Evolutionary conservation across 2,329 filamentous ascomycete genomes (phyloP).

Genomic region (Diaporthe longicolla): DNA sequence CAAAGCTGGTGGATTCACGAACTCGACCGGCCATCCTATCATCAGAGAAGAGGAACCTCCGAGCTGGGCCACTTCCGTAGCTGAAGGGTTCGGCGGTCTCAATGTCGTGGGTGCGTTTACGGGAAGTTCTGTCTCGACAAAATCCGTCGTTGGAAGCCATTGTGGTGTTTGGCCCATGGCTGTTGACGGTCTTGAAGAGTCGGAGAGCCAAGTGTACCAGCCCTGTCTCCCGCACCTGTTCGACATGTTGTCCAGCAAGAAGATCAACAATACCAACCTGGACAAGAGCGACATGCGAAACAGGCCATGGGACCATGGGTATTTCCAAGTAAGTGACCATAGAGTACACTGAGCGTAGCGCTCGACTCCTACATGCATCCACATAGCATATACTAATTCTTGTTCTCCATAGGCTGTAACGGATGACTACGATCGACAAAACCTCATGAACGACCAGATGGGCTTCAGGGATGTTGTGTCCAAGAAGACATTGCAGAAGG

Average conservation of each 20-base stretch:
- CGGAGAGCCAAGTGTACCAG: slow-evolving; percentile 58
- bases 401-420: slow-evolving; percentile 47
- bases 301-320: slow-evolving; percentile 52
- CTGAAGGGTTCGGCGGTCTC: slow-evolving; percentile 54
- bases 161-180: slow-evolving; percentile 58
- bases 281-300: slow-evolving; percentile 45
- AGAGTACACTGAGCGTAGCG: background rate
- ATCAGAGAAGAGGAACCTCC: slow-evolving; percentile 29
- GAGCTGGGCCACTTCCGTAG: slow-evolving; percentile 9
- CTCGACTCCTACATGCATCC: background rate
- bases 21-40: slow-evolving; percentile 40
- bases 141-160: slow-evolving; percentile 57
- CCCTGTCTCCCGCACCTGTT: slow-evolving; percentile 60
- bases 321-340: slow-evolving; percentile 47
- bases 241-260: slow-evolving; percentile 51
- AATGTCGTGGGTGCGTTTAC: slow-evolving; percentile 57
- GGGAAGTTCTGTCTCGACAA: slow-evolving; percentile 59
- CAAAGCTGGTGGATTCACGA: slow-evolving; percentile 39
- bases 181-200: slow-evolving; percentile 59
- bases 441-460: slow-evolving; percentile 50
- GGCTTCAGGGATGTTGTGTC: slow-evolving; percentile 49
- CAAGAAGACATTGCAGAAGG: slow-evolving; percentile 30
- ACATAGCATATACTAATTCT: background rate
- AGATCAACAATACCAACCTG: slow-evolving; percentile 29
- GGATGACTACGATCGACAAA: slow-evolving; percentile 52